phyloP scores from a whole-genome alignment of 1,139 yeast species.

The Nematodospora anomalae region DNA sequence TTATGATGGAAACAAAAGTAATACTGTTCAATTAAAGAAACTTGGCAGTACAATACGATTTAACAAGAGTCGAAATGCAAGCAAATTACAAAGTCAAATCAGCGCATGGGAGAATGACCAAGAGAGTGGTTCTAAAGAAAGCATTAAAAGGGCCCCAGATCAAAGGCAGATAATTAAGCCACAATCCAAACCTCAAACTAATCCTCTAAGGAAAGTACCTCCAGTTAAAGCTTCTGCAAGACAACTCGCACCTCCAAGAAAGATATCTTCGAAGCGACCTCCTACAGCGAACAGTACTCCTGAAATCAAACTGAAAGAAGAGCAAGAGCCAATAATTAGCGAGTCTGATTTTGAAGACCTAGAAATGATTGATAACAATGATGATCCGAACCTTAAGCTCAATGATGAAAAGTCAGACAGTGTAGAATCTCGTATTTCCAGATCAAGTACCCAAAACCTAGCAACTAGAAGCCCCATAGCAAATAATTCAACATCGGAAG shows the following conservation, averaged over 20 bases:
- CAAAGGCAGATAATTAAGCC: background rate
- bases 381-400: background rate
- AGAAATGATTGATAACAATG: conserved; percentile 17
- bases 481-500: background rate
- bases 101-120: conserved; percentile 17
- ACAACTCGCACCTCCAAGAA: conserved; percentile 1
- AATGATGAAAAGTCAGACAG: conserved; percentile 1
- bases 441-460: background rate
- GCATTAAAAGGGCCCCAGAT: background rate
- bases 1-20: conserved; percentile 15
- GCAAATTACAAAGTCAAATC: conserved; percentile 19
- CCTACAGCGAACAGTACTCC: conserved; percentile 19
- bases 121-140: background rate
- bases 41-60: conserved; percentile 36
- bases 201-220: conserved; percentile 6
- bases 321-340: conserved; percentile 28
- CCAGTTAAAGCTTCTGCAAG: conserved; percentile 2
- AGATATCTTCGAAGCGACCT: conserved; percentile 17
- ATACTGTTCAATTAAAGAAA: conserved; percentile 23
- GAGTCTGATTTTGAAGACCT: conserved; percentile 41
- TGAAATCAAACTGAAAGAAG: conserved; percentile 13
- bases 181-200: conserved; percentile 2
- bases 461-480: background rate
- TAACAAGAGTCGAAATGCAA: conserved; percentile 37
- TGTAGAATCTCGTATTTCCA: background rate